These are phyloP conservation scores for Spinacia oleracea DNA, from an alignment of 179 eudicot genomes.

Conservation along the genomic window DNA sequence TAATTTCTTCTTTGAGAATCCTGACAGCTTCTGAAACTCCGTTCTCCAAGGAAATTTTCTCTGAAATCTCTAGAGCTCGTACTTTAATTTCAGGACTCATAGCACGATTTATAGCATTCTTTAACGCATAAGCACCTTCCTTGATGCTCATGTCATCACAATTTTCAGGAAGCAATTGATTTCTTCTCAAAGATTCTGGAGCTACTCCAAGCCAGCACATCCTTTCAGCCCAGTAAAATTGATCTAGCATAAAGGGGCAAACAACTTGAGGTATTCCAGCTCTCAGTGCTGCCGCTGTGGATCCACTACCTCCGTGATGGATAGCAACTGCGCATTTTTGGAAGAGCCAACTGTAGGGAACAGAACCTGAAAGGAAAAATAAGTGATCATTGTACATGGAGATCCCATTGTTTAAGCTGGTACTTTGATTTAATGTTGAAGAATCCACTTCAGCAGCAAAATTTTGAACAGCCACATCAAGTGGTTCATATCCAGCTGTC, in stretches of 20 bases:
- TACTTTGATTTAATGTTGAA: conserved; percentile 29
- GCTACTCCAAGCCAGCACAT: conserved; percentile 98
- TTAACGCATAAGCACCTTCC: conserved; percentile 57
- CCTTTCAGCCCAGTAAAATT: conserved; percentile 98
- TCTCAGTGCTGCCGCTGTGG: conserved; percentile 86
- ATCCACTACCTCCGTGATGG: conserved; percentile 99
- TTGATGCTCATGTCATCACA: conserved; percentile 43
- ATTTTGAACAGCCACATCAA: conserved; percentile 50
- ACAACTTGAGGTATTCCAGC: conserved; percentile 91
- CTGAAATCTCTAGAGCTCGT: conserved; percentile 57
- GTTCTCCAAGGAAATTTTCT: conserved; percentile 64
- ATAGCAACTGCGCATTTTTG: conserved; percentile 73
- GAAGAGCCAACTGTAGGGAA: conserved; percentile 89
- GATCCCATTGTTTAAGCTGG: conserved; percentile 39
- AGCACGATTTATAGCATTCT: conserved; percentile 55
- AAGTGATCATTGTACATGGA: conserved; percentile 57
- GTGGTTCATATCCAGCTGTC: conserved; percentile 73
- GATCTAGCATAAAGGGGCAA: conserved; percentile 91
- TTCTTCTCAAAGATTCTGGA: conserved; percentile 64
- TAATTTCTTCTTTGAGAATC: conserved; percentile 48
- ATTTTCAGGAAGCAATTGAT: conserved; percentile 58
- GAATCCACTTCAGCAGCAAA: conserved; percentile 43
- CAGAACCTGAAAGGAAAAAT: conserved; percentile 72
- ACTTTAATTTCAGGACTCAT: conserved; percentile 55
- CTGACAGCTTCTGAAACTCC: conserved; percentile 69